Base-by-base conservation (phyloP, 1,139 yeast genomes). In the Hansenula sp. region DNA sequence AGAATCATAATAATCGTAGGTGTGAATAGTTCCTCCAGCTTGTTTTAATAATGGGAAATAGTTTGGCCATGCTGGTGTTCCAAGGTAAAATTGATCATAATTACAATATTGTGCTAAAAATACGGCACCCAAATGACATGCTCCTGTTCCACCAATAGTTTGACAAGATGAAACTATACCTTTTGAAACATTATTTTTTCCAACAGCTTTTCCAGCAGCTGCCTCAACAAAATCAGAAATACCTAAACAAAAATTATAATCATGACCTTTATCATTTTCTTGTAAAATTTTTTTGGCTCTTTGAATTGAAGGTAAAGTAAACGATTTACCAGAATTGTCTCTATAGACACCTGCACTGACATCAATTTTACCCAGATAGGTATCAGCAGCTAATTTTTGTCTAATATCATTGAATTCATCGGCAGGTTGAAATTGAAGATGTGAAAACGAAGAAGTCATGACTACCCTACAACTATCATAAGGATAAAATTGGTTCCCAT, bases 21-120 rank as follows among this genome's bases (percentile, higher is more conserved):
- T 34, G 16, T 34, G 44, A 31, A 50, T 41, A 27, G 55, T 44
- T 43, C 63, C 57, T 28, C 77, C 78, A 35, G 75, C 76, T 50
- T 73, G 77, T 45, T 62, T 59, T 56, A 73, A 69, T 42, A 73
- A 73, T 21, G 77, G 73, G 47, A 69, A 69, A 59, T 82, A 88
- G 66, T 82, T 82, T 44, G 88, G 88, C 89, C 89, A 82, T 29
- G 88, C 76, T 43, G 89, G 89, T 52, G 71, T 68, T 41, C 89
- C 87, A 39, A 81, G 71, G 55, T 75, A 69, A 52, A 82, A 62
- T 45, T 61, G 60, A 56, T 65, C 68, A 39, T 68, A 63, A 34
- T 74, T 71, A 57, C 65, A 68, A 61, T 77, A 79, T 46, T 70
- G 65, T 50, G 72, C 67, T 52, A 82, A 65, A 59, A 81, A 81